These are phyloP conservation scores for Chloroidium sp. DNA, from an alignment of 163 green algal genomes.

Conservation along the genomic window DNA sequence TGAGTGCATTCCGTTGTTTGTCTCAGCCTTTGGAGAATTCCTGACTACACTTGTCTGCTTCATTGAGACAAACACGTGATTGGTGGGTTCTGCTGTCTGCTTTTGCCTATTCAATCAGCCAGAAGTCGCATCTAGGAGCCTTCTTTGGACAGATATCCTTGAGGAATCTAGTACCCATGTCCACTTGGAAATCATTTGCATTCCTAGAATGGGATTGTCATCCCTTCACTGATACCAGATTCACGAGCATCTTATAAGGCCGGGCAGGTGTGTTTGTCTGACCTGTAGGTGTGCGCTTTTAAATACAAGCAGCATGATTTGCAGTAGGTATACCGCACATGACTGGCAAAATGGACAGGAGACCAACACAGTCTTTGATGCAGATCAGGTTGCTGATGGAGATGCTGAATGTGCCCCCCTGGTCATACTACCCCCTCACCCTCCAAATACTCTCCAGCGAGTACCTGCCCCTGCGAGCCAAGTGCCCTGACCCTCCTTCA, in stretches of 20 bases:
- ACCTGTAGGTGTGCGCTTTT: not conserved
- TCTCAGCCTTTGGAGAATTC: not conserved
- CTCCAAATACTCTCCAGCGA: slow-evolving; percentile 55
- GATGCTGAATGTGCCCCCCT: slow-evolving; percentile 66
- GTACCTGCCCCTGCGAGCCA: slow-evolving; percentile 17
- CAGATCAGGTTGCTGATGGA: slow-evolving; percentile 64
- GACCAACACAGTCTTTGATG: not conserved
- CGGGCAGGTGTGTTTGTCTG: not conserved
- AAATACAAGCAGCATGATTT: not conserved
- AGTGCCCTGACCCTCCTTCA: slow-evolving; percentile 15
- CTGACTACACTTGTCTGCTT: not conserved
- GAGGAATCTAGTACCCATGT: too few relatives aligned
- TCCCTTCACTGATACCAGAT: too few relatives aligned
- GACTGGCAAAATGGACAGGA: too few relatives aligned
- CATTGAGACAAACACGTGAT: too few relatives aligned
- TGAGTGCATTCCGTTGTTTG: not conserved
- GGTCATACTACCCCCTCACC: slow-evolving; percentile 66
- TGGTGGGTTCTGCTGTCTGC: too few relatives aligned
- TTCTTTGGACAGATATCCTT: too few relatives aligned
- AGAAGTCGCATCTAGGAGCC: too few relatives aligned
- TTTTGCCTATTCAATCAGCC: too few relatives aligned
- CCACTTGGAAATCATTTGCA: too few relatives aligned
- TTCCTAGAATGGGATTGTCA: too few relatives aligned
- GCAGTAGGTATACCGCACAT: too few relatives aligned
- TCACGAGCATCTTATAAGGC: too few relatives aligned